These are phyloP conservation scores for Boletus coccyginus DNA, from an alignment of 768 basidiomycete genomes.

Conservation along the genomic window DNA sequence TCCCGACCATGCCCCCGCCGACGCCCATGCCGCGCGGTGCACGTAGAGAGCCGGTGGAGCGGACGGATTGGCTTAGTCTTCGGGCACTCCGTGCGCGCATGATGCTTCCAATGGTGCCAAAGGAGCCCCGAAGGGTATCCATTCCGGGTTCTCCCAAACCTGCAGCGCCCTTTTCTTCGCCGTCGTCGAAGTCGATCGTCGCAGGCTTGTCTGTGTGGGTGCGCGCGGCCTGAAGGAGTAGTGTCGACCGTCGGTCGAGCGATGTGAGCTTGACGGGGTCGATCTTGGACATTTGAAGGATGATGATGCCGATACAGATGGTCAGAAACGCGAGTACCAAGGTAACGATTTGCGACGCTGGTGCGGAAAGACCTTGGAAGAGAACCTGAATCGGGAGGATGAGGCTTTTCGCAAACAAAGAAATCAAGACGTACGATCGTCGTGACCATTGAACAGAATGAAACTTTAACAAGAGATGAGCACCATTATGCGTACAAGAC, in stretches of 20 bases:
- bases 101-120: slow-evolving; percentile 89
- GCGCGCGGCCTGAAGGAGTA: slow-evolving; percentile 85
- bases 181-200: slow-evolving; percentile 36
- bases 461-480: slow-evolving; percentile 45
- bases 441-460: slow-evolving; percentile 81
- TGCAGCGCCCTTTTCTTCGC: slow-evolving; percentile 59
- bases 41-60: slow-evolving; percentile 23
- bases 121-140: slow-evolving; percentile 86
- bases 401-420: background rate
- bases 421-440: slow-evolving; percentile 57
- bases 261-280: slow-evolving; percentile 77
- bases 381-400: slow-evolving; percentile 57
- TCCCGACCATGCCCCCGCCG: slow-evolving; percentile 30
- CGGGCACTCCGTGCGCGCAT: slow-evolving; percentile 65
- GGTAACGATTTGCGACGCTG: slow-evolving; percentile 77
- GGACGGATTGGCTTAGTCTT: slow-evolving; percentile 49
- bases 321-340: slow-evolving; percentile 90
- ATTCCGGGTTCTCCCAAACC: slow-evolving; percentile 89
- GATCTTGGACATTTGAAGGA: slow-evolving; percentile 94
- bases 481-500: background rate
- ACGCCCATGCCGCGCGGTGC: slow-evolving; percentile 20
- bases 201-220: slow-evolving; percentile 56
- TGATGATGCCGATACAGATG: slow-evolving; percentile 88
- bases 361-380: slow-evolving; percentile 84
- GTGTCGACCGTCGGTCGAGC: slow-evolving; percentile 87